Percentiles rank a stretch among this genome's conserved stretches.
phyloP scores from a whole-genome alignment of 2,329 filamentous ascomycete genomes.

The Fusarium brevicatenulatum region DNA sequence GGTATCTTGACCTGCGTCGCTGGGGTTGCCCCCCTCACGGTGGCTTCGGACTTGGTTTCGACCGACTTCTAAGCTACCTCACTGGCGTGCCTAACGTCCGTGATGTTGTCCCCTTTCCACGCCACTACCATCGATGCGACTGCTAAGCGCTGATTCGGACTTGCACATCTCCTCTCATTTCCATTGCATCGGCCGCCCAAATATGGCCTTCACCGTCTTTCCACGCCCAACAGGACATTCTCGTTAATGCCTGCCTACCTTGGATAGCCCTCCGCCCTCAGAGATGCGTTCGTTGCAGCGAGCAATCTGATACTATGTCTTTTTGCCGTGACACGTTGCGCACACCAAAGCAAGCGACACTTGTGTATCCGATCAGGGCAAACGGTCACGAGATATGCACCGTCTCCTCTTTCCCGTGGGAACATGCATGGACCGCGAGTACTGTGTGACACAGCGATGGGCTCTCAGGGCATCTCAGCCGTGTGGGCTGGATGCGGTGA shows the following conservation, averaged over 20 bases:
- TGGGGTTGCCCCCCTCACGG: slow-evolving; percentile 95
- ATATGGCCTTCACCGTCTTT: slow-evolving; percentile 6
- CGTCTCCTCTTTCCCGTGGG: slow-evolving; percentile 7
- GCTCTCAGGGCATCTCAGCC: not conserved
- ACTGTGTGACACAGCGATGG: slow-evolving; percentile 23
- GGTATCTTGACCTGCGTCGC: slow-evolving; percentile 88
- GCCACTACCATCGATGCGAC: slow-evolving; percentile 73
- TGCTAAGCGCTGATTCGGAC: slow-evolving; percentile 52
- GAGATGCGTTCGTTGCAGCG: slow-evolving; percentile 8
- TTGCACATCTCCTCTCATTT: not conserved
- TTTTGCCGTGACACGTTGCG: slow-evolving; percentile 36
- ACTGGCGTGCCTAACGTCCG: slow-evolving; percentile 83
- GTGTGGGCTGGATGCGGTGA: slow-evolving; percentile 31
- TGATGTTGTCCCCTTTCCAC: slow-evolving; percentile 87
- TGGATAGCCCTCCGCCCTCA: slow-evolving; percentile 27
- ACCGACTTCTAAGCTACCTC: slow-evolving; percentile 85
- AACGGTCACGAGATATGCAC: slow-evolving; percentile 17
- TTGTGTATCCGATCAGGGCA: slow-evolving; percentile 22
- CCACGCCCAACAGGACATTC: slow-evolving; percentile 3
- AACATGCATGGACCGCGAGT: slow-evolving; percentile 15
- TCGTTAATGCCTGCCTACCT: slow-evolving; percentile 47
- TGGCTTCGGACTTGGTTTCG: slow-evolving; percentile 90
- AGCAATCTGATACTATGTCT: slow-evolving; percentile 40
- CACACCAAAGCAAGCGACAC: slow-evolving; percentile 40
- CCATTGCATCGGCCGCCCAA: not conserved